Evolutionary conservation across 164 flowering plant genomes (phyloP).

Genomic region (Magnolia officinalis): DNA sequence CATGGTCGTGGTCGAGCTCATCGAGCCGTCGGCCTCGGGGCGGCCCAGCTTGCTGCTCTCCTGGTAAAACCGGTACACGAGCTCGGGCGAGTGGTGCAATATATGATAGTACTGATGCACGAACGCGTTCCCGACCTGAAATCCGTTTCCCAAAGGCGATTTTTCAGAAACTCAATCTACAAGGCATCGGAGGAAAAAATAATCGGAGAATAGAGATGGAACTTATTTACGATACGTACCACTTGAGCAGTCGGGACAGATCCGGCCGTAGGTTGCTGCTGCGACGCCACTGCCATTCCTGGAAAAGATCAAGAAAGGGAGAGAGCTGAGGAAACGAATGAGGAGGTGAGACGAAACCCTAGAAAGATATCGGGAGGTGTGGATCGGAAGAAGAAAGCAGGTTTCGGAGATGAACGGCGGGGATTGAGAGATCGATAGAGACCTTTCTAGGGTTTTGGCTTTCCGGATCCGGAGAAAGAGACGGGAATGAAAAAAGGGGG

Average conservation of each 20-base stretch:
- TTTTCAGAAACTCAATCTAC: background rate
- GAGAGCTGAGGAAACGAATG: background rate
- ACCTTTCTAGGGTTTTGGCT: too few relatives aligned
- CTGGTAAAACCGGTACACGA: slow-evolving; percentile 63
- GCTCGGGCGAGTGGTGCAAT: slow-evolving; percentile 62
- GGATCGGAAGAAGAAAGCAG: background rate
- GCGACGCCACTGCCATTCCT: slow-evolving; percentile 38
- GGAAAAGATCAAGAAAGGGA: background rate
- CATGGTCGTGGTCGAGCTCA: slow-evolving; percentile 63
- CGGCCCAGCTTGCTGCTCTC: slow-evolving; percentile 68
- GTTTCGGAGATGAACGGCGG: background rate
- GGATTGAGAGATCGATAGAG: background rate
- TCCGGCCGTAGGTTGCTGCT: slow-evolving; percentile 29
- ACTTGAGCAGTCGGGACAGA: slow-evolving; percentile 40
- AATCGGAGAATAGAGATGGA: background rate
- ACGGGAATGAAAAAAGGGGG: background rate
- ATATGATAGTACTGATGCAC: slow-evolving; percentile 71
- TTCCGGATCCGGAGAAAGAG: background rate
- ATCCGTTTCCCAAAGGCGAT: background rate
- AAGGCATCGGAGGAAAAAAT: background rate
- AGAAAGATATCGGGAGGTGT: background rate
- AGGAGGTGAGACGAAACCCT: background rate
- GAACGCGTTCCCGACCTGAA: slow-evolving; percentile 76
- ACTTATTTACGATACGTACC: slow-evolving; percentile 22
- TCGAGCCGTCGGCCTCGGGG: slow-evolving; percentile 47